phyloP scores from a whole-genome alignment of 148 eudicot species.

The Arbutus unedo region DNA sequence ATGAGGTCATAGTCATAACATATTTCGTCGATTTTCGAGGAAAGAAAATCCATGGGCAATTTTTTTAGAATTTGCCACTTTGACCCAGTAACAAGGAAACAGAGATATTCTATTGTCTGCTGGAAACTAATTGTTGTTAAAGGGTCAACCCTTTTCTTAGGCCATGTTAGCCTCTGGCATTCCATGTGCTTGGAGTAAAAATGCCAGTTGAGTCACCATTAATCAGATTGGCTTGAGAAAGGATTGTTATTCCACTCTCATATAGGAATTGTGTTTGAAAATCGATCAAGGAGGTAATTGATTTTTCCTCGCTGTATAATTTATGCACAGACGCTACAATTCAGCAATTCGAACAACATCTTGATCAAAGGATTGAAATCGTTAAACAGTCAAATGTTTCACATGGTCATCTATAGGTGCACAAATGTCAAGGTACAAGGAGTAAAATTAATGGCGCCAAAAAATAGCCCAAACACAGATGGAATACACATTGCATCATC shows the following conservation, averaged over 20 bases:
- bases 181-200: not conserved
- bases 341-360: slow-evolving; percentile 41
- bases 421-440: slow-evolving; percentile 25
- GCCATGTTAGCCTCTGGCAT: not conserved
- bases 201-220: not conserved
- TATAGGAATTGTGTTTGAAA: not conserved
- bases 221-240: too few relatives aligned
- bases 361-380: slow-evolving; percentile 35
- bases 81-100: too few relatives aligned
- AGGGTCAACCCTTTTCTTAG: not conserved
- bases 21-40: too few relatives aligned
- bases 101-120: too few relatives aligned
- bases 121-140: not conserved
- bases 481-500: slow-evolving; percentile 43
- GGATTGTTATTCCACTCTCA: not conserved
- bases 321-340: slow-evolving; percentile 32
- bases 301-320: too few relatives aligned
- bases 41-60: too few relatives aligned
- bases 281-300: too few relatives aligned
- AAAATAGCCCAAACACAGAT: slow-evolving; percentile 57
- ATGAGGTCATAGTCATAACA: too few relatives aligned
- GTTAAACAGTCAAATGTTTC: slow-evolving; percentile 49
- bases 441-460: slow-evolving; percentile 27
- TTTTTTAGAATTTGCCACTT: too few relatives aligned
- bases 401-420: slow-evolving; percentile 32